A percentile compares a stretch with the other conserved stretches of the same genome.
Evolutionary conservation across 345 rosid species (phyloP).

Genomic region (Xanthoceras sorbifolium): DNA sequence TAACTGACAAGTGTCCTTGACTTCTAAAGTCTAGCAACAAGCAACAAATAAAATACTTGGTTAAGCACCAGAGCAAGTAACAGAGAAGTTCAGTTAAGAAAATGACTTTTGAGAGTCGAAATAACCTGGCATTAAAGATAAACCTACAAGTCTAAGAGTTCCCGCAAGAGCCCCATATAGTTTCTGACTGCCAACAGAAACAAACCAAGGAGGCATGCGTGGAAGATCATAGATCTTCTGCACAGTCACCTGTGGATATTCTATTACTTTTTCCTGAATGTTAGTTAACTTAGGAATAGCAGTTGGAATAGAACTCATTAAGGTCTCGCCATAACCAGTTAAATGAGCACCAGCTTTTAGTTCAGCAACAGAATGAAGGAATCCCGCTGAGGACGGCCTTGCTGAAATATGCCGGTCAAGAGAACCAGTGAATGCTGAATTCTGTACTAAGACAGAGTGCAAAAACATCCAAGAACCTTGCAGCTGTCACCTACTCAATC

Average conservation of each 20-base stretch:
- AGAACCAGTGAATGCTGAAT: conserved; percentile 67
- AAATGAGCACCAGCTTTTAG: conserved; percentile 51
- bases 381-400: conserved; percentile 63
- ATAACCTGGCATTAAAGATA: conserved; percentile 84
- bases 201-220: conserved; percentile 86
- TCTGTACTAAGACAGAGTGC: conserved; percentile 71
- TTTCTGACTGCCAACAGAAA: conserved; percentile 66
- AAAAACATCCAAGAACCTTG: conserved; percentile 81
- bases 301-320: conserved; percentile 37
- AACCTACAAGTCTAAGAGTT: conserved; percentile 84
- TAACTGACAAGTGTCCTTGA: conserved; percentile 61
- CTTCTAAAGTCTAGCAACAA: conserved; percentile 56
- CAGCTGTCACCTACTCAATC: conserved; percentile 65
- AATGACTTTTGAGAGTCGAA: conserved; percentile 34
- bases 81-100: conserved; percentile 12
- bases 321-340: conserved; percentile 24
- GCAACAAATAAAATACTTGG: conserved; percentile 25
- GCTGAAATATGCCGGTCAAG: conserved; percentile 66
- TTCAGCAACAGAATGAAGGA: conserved; percentile 76
- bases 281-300: conserved; percentile 32
- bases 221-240: conserved; percentile 58
- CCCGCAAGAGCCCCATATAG: conserved; percentile 75
- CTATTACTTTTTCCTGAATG: conserved; percentile 31
- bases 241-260: conserved; percentile 26
- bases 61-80: conserved; percentile 29